phyloP scores from a whole-genome alignment of 2,329 filamentous ascomycete genomes.

The Xylaria sp. region DNA sequence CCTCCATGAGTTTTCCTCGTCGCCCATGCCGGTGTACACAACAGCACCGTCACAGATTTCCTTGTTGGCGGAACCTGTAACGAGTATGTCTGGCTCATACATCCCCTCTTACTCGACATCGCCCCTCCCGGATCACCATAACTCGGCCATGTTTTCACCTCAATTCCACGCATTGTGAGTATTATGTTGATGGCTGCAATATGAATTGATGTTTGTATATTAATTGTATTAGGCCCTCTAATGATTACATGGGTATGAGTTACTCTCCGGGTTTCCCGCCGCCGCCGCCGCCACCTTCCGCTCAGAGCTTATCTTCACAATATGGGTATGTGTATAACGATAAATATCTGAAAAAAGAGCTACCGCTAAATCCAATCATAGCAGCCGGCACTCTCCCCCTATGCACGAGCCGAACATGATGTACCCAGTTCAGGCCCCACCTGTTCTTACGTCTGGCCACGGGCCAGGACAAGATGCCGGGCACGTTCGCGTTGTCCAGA shows the following conservation, averaged over 20 bases:
- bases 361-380: conserved; percentile 14
- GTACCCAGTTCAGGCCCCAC: conserved; percentile 45
- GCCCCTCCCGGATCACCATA: conserved; percentile 48
- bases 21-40: conserved; percentile 54
- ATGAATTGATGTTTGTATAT: conserved; percentile 28
- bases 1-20: conserved; percentile 47
- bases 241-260: conserved; percentile 50
- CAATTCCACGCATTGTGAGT: conserved; percentile 36
- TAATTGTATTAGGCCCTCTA: conserved; percentile 28
- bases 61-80: conserved; percentile 53
- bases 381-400: conserved; percentile 44
- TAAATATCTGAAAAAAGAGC: conserved; percentile 2
- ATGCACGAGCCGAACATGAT: conserved; percentile 47
- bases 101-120: conserved; percentile 52
- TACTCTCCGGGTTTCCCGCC: conserved; percentile 44
- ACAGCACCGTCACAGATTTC: conserved; percentile 54
- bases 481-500: conserved; percentile 71
- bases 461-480: conserved; percentile 43
- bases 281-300: conserved; percentile 32
- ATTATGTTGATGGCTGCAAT: not conserved
- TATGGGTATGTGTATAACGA: conserved; percentile 45
- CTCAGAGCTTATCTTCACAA: conserved; percentile 38
- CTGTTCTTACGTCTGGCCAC: conserved; percentile 40
- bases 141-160: conserved; percentile 33
- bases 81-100: conserved; percentile 48